Percentiles rank a stretch among this genome's conserved stretches.
phyloP scores from a whole-genome alignment of 345 rosid genomes.

The Gossypium longicalyx region DNA sequence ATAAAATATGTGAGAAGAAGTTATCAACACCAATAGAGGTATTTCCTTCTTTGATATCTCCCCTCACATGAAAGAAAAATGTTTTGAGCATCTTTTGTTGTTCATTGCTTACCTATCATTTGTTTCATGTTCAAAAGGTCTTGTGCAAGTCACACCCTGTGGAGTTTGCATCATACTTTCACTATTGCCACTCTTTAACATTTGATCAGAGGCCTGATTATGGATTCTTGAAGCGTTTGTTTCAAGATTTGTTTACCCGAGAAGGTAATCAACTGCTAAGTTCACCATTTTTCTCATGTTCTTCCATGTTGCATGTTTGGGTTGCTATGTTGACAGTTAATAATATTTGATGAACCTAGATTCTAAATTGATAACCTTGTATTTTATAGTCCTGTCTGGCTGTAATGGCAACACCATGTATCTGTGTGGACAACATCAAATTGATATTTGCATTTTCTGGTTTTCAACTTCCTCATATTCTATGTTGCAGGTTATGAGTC shows the following conservation, averaged over 20 bases:
- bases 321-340: neutral
- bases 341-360: neutral
- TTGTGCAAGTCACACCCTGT: slow-evolving; percentile 69
- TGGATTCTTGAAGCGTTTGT: slow-evolving; percentile 73
- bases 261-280: slow-evolving; percentile 47
- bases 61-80: neutral
- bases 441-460: slow-evolving; percentile 11
- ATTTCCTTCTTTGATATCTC: neutral
- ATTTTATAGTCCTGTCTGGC: slow-evolving; percentile 9
- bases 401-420: neutral
- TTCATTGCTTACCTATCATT: neutral
- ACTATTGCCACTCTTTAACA: slow-evolving; percentile 76
- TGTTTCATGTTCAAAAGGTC: slow-evolving; percentile 35
- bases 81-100: neutral
- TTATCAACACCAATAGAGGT: slow-evolving; percentile 93
- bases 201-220: slow-evolving; percentile 90
- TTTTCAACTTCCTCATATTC: neutral
- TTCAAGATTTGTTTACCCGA: slow-evolving; percentile 67
- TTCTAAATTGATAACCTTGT: neutral
- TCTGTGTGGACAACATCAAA: neutral
- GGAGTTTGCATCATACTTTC: slow-evolving; percentile 79
- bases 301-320: neutral
- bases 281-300: neutral
- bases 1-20: slow-evolving; percentile 89
- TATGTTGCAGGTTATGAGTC: slow-evolving; percentile 61